phyloP scores from a whole-genome alignment of 106 monocot genomes.

The Triglochin maritima region DNA sequence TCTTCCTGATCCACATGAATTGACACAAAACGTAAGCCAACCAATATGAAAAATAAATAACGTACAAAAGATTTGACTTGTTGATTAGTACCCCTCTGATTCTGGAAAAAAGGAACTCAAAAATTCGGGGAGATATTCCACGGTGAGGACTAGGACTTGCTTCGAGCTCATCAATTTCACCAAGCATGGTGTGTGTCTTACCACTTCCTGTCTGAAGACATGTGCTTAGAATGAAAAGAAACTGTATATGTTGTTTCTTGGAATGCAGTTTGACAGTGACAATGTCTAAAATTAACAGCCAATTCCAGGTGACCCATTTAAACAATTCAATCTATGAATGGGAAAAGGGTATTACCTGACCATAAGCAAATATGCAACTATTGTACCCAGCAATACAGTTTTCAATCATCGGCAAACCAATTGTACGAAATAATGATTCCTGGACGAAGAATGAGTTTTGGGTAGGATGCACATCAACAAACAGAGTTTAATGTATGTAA shows the following conservation, averaged over 20 bases:
- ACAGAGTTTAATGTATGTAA: no score
- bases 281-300: background rate
- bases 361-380: slow-evolving; percentile 96
- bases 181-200: slow-evolving; percentile 94
- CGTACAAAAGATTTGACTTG: background rate
- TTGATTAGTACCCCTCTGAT: slow-evolving; percentile 62
- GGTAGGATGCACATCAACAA: no score
- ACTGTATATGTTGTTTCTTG: background rate
- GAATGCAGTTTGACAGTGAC: background rate
- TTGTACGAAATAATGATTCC: slow-evolving; percentile 80
- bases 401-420: slow-evolving; percentile 88
- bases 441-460: slow-evolving; percentile 13
- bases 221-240: background rate
- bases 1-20: slow-evolving; percentile 51
- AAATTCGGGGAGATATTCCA: slow-evolving; percentile 94
- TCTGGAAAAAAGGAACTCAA: slow-evolving; percentile 94
- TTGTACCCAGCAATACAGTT: slow-evolving; percentile 98
- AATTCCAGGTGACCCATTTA: no score
- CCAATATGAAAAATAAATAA: background rate
- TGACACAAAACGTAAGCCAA: slow-evolving; percentile 4
- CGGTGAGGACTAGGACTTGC: slow-evolving; percentile 48
- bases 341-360: slow-evolving; percentile 42
- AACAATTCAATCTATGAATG: background rate
- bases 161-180: slow-evolving; percentile 73
- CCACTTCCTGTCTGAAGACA: slow-evolving; percentile 90